Base-by-base conservation (phyloP, 208 protist genomes). In the Acanthamoeba castellanii region DNA sequence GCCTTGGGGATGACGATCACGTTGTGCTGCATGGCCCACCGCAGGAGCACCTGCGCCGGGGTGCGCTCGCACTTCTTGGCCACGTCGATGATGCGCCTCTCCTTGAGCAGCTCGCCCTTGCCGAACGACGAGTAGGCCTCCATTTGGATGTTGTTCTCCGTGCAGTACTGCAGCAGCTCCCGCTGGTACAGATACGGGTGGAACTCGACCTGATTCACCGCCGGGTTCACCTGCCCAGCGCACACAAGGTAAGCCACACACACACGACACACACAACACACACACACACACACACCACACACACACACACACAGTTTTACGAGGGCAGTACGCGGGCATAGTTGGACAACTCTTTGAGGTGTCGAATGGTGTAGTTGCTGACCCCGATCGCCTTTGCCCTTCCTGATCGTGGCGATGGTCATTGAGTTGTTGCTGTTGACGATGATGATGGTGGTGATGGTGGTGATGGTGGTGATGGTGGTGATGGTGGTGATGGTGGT, bases 31-130 rank as follows among this genome's bases (percentile, higher is more conserved):
- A 95, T 52, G 52, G 42, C 94, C 95, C 95, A 96, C 18, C 95
- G 93, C 72, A 96, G 72, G 27, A 96, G 93, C 45, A 96, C 64
- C 94, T 95, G 93, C 25, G 95, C 95, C 1, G 87, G 50, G 25
- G 95, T 95, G 13, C 57, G 70, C n/a, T 42, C 70, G 37, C 50
- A 55, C 34, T 57, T 66, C 27, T 50, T 64, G 32, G 68, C 93
- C n/a, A 94, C 37, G 0, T 92, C 64, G 9, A 96, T 64, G n/a
- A 95, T 64, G 30, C 85, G 85, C 85, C 13, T 66, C 13, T 72
- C 55, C 85, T 70, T 72, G 55, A 91, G 37, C 30, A 64, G 85
- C 25, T 91, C 85, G 47, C 85, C 59, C 85, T 85, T 85, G 20
- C 76, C 85, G 22, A 91, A 72, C 57, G 85, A 72, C 14, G 85